Evolutionary conservation across 2,329 filamentous ascomycete species (phyloP), one percentile per base, ranked within the genome.

Genomic region (Grosmannia serpens): DNA sequence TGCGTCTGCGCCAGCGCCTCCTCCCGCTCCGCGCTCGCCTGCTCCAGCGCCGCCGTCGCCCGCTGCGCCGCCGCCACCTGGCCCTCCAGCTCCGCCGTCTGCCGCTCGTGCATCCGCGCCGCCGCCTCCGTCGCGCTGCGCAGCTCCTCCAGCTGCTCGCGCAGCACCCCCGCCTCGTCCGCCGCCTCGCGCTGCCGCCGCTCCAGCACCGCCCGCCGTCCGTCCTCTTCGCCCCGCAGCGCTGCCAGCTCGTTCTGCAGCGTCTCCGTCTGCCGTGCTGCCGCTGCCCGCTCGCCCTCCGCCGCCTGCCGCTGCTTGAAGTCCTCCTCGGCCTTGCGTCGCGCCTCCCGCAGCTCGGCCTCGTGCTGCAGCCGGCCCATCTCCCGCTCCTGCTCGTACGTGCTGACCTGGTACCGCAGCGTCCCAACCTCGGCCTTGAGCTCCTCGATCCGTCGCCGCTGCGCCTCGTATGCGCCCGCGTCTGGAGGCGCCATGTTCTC

Each of bases 361-460:
- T 90, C 87, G 65, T 94, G 88, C 62, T 89, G 85, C 20, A 96
- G 77, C 11, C 84, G 79, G 53, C 85, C 77, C 66, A 96, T 81
- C 59, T 95, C 90, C 65, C 88, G 86, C 67, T 97, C 92, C 65
- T 96, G 89, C 66, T 92, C 91, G 57, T 89, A 76, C 22, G 88
- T 92, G 66, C 91, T 88, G 64, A 96, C 79, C 60, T 92, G 89
- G 73, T 96, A 99, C 62, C 86, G 86, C 55, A 96, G 76, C 0
- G 90, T 89, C 62, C 91, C 94, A 49, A 97, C 77, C 71, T 96
- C 90, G 2, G 92, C 89, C 67, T 92, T 91, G 29, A 97, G 78
- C 63, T 91, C 87, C 67, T 97, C 91, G 60, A 80, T 81, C 41
- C 75, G 75, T 58, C 74, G 77, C 54, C 77, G 75, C 67, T 80